Percentiles rank a stretch among this genome's conserved stretches.
Conservation (phyloP, 371 early-diverging fungal species). For the Mucor irregularis region DNA sequence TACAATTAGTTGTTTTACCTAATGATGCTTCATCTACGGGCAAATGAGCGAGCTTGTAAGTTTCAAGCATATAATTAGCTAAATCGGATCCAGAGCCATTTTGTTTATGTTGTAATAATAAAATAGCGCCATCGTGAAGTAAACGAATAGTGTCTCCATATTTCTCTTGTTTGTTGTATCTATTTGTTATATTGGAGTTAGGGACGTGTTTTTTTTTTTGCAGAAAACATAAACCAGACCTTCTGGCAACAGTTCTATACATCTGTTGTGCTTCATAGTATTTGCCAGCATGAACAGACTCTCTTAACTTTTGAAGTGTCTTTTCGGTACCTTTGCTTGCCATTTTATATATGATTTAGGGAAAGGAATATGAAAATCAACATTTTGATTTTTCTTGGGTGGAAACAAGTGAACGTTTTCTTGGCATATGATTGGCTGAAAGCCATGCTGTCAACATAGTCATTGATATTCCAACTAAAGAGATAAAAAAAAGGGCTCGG, state of each 20-base stretch:
- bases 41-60: constrained; percentile 70
- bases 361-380: constrained; percentile 1
- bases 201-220: neutral
- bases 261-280: constrained; percentile 94
- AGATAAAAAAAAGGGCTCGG: too few species aligned
- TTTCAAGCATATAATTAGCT: constrained; percentile 75
- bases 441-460: too few species aligned
- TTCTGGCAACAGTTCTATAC: constrained; percentile 86
- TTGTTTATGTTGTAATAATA: constrained; percentile 80
- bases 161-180: constrained; percentile 85
- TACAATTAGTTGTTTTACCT: too few species aligned
- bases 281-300: constrained; percentile 75
- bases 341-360: constrained; percentile 18
- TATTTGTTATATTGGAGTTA: too few species aligned
- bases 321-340: constrained; percentile 67
- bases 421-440: too few species aligned
- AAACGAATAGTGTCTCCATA: constrained; percentile 76
- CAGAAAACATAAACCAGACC: constrained; percentile 42
- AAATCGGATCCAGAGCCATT: constrained; percentile 86
- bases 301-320: constrained; percentile 67
- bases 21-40: constrained; percentile 72
- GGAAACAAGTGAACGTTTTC: neutral
- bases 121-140: constrained; percentile 74
- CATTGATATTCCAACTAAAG: constrained; percentile 8
- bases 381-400: neutral